phyloP scores from a whole-genome alignment of 1,284 basidiomycete genomes.

The Ustilago shanxiensis region DNA sequence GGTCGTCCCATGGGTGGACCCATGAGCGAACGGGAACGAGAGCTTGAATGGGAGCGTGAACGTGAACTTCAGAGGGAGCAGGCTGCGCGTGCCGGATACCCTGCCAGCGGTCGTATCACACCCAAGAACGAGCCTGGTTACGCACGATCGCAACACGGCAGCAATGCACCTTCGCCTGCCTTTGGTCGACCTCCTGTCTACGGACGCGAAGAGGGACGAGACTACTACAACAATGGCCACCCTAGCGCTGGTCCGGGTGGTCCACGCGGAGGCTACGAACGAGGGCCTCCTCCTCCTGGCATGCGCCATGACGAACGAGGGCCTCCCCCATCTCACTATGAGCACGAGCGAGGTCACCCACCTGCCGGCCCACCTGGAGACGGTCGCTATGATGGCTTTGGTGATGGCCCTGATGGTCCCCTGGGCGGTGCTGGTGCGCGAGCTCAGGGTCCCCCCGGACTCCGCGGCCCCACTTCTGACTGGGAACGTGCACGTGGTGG shows the following conservation, averaged over 20 bases:
- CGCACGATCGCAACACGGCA: conserved; percentile 51
- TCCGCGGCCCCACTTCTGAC: conserved; percentile 45
- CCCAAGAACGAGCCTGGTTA: conserved; percentile 50
- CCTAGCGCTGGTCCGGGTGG: conserved; percentile 30
- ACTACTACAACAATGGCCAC: conserved; percentile 46
- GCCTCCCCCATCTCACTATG: conserved; percentile 31
- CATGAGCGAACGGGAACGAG: conserved; percentile 52
- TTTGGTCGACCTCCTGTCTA: conserved; percentile 50
- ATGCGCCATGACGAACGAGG: conserved; percentile 44
- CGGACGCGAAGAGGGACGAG: conserved; percentile 43
- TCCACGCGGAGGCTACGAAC: conserved; percentile 39
- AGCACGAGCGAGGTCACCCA: conserved; percentile 38
- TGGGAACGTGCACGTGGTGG: conserved; percentile 39
- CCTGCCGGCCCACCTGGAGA: conserved; percentile 28
- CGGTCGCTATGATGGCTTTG: conserved; percentile 35
- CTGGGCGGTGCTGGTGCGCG: conserved; percentile 20
- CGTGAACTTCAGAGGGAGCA: conserved; percentile 51
- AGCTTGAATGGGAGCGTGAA: conserved; percentile 50
- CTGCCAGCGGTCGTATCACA: conserved; percentile 46
- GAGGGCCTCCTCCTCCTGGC: conserved; percentile 39
- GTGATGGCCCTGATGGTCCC: conserved; percentile 29
- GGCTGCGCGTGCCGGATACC: conserved; percentile 36
- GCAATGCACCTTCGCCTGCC: conserved; percentile 53
- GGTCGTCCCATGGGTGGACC: conserved; percentile 44
- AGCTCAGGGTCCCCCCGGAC: conserved; percentile 22